These are phyloP conservation scores for Cicer arietinum DNA, from an alignment of 306 rosid genomes.

Conservation along the genomic window DNA sequence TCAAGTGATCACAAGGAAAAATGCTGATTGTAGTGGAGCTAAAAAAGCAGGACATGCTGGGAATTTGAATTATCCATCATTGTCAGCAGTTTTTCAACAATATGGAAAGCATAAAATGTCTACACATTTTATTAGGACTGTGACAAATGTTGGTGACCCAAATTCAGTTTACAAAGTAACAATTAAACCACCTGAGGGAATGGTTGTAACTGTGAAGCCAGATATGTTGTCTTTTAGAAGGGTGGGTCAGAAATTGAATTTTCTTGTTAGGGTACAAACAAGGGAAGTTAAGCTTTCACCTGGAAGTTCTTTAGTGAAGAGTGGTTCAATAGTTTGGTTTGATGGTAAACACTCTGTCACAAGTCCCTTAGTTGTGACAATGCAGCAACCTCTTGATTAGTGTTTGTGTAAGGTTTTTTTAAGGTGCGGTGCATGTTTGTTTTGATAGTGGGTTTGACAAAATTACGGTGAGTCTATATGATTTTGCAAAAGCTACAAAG, in stretches of 20 bases:
- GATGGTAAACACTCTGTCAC: conserved; percentile 87
- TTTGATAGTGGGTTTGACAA: no score
- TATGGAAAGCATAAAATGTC: conserved; percentile 78
- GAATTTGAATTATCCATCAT: conserved; percentile 80
- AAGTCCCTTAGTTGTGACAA: conserved; percentile 83
- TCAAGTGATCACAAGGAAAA: conserved; percentile 66
- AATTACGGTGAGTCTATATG: no score
- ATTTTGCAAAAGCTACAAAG: no score
- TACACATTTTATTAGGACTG: conserved; percentile 84
- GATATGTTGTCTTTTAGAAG: conserved; percentile 68
- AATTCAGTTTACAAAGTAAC: conserved; percentile 70
- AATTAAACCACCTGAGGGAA: conserved; percentile 61
- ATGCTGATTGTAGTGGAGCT: conserved; percentile 74
- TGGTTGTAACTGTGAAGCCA: conserved; percentile 71
- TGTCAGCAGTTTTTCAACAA: conserved; percentile 79
- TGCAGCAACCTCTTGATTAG: conserved; percentile 85
- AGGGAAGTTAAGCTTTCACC: conserved; percentile 72
- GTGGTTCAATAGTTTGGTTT: conserved; percentile 78
- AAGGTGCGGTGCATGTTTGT: neutral
- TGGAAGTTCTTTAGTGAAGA: conserved; percentile 65
- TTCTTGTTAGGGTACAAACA: conserved; percentile 81
- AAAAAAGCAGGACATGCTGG: conserved; percentile 80
- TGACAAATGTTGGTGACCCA: conserved; percentile 81
- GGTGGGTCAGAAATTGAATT: conserved; percentile 78
- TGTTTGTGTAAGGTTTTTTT: conserved; percentile 26